These are phyloP conservation scores for Symmetrospora coprosmae DNA, from an alignment of 768 basidiomycete species.

Conservation along the genomic window DNA sequence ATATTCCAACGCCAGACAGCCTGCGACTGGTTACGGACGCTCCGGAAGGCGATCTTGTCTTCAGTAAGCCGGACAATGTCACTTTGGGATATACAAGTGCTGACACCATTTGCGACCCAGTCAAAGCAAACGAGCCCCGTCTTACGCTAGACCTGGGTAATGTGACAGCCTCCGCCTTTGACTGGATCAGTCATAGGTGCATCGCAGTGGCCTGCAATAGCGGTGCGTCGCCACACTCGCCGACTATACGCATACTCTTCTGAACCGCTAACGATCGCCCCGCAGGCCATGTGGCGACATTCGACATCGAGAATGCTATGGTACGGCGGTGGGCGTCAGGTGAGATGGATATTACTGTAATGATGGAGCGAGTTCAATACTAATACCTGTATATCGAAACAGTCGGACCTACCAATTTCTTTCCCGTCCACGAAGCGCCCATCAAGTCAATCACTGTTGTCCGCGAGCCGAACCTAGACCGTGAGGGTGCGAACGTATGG, in stretches of 20 bases:
- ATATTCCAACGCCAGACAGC: conserved; percentile 62
- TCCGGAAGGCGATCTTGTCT: conserved; percentile 39
- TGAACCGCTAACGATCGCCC: neutral
- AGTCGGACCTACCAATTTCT: conserved; percentile 53
- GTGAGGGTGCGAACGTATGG: conserved; percentile 34
- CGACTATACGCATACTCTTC: neutral
- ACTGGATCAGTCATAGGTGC: conserved; percentile 76
- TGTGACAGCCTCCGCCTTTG: conserved; percentile 60
- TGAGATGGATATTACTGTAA: too few relatives aligned
- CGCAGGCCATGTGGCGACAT: conserved; percentile 34
- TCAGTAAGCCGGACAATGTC: conserved; percentile 46
- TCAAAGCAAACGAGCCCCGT: conserved; percentile 45
- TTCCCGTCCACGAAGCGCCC: conserved; percentile 62
- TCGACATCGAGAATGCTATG: conserved; percentile 34
- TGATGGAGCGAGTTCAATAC: neutral
- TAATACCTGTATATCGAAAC: too few relatives aligned
- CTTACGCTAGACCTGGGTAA: conserved; percentile 62
- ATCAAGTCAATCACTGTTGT: conserved; percentile 65
- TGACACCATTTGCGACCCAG: conserved; percentile 26
- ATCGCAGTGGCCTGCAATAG: conserved; percentile 72
- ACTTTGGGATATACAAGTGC: too few relatives aligned
- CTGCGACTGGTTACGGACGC: conserved; percentile 32
- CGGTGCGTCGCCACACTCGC: conserved; percentile 42
- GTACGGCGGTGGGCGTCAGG: too few relatives aligned
- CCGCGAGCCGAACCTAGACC: conserved; percentile 45